These are phyloP conservation scores for Cordyceps cateniannulata DNA, from an alignment of 2,329 filamentous ascomycete species.

Conservation along the genomic window DNA sequence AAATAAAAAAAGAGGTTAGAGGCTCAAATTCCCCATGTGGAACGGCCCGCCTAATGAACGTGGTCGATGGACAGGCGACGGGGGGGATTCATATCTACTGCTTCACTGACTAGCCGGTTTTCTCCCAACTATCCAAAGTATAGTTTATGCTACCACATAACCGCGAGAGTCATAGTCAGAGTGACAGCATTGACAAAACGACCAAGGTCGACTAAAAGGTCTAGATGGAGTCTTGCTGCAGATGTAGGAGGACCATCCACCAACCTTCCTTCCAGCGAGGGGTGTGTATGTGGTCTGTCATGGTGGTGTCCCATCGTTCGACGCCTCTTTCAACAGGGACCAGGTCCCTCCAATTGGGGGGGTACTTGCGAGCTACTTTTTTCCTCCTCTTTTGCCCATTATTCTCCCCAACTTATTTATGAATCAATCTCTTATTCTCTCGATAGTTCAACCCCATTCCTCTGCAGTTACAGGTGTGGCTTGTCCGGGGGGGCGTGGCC, in stretches of 20 bases:
- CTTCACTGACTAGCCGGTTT: too few relatives aligned
- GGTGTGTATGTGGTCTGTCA: not conserved
- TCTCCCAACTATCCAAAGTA: too few relatives aligned
- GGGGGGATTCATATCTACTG: too few relatives aligned
- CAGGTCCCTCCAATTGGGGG: not conserved
- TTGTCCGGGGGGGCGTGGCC: not conserved
- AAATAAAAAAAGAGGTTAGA: not conserved
- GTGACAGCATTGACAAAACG: not conserved
- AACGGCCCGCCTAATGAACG: not conserved
- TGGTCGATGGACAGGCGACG: too few relatives aligned
- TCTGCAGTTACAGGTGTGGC: slow-evolving; percentile 4
- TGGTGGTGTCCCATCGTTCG: not conserved
- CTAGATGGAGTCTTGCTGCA: slow-evolving; percentile 7
- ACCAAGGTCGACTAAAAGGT: not conserved
- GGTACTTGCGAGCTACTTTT: slow-evolving; percentile 2
- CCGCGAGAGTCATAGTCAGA: too few relatives aligned
- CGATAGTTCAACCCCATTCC: not conserved
- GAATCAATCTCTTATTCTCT: too few relatives aligned
- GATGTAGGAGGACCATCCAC: not conserved
- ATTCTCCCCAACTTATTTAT: too few relatives aligned
- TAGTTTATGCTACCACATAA: not conserved
- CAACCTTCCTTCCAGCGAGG: not conserved
- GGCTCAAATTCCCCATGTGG: not conserved
- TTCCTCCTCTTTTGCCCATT: not conserved
- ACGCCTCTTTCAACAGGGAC: not conserved